Evolutionary conservation across 257 asterid species (phyloP), one percentile per base, ranked within the genome.

Genomic region (Ophiorrhiza pumila): DNA sequence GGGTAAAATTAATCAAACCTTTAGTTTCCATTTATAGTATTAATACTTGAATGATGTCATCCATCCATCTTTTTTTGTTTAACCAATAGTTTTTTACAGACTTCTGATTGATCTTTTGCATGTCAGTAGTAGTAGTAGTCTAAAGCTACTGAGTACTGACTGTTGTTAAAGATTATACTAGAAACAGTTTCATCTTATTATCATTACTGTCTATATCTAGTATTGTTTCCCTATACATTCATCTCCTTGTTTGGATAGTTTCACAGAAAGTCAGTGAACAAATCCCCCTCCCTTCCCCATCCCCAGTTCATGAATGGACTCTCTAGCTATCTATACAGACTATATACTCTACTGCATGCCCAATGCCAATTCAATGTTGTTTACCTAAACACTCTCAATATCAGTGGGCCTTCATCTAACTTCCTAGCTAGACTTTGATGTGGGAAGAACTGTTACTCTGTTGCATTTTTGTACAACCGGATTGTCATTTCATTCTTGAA

Each of bases 21-120:
- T 75, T 65, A 75, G 55, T 76, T 79, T 27, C 89, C 73, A 65
- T 78, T 83, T 83, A 49, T 84, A 69, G 82, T 43, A 77, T 70
- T 52, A 66, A 57, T 42, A 22, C 65, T 74, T 64, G 55, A 79
- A 43, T 71, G 68, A 76, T 27, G 64, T 43, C 71, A 61, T 68
- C 70, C n/a, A n/a, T n/a, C n/a, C n/a, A n/a, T n/a, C n/a, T n/a
- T n/a, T 47, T 76, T 53, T 70, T 50, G 6, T 34, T 64, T 58
- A 71, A 74, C 62, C 77, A 59, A 69, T 58, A 46, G 63, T 57
- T 25, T 4, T 6, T 13, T 41, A 41, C 11, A 41, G 1, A 46
- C 52, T 46, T 1, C 2, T 67, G 34, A 25, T 57, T 57, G 47
- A 60, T 65, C 64, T 65, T 32, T 8, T 68, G 37, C 55, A 25